phyloP scores from a whole-genome alignment of 1,139 yeast genomes.

The Zygosaccharomyces sapae region DNA sequence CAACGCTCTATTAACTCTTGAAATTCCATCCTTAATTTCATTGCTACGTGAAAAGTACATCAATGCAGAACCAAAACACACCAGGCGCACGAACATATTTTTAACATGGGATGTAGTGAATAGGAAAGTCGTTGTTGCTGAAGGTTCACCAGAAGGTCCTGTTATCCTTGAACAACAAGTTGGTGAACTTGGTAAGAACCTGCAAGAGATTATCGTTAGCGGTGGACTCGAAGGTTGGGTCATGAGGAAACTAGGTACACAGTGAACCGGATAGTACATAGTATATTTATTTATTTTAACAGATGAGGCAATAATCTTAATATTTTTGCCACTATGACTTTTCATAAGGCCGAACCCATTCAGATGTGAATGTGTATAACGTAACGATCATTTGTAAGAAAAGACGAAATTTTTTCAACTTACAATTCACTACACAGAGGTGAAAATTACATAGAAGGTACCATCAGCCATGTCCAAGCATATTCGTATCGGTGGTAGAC shows the following conservation, averaged over 20 bases:
- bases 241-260: constrained; percentile 9
- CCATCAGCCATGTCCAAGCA: constrained; percentile 17
- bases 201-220: constrained; percentile 92
- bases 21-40: constrained; percentile 80
- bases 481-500: constrained; percentile 73
- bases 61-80: constrained; percentile 56
- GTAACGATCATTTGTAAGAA: too few relatives aligned
- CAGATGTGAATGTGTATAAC: too few relatives aligned
- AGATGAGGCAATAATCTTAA: too few relatives aligned
- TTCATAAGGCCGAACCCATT: too few relatives aligned
- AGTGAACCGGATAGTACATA: neutral
- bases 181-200: constrained; percentile 90
- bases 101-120: constrained; percentile 89
- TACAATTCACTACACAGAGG: too few relatives aligned
- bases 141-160: constrained; percentile 49
- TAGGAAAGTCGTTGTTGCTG: constrained; percentile 73
- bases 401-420: too few relatives aligned
- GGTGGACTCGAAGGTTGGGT: constrained; percentile 99
- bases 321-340: too few relatives aligned
- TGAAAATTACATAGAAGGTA: too few relatives aligned
- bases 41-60: constrained; percentile 66
- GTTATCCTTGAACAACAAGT: constrained; percentile 77
- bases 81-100: constrained; percentile 92
- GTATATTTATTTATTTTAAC: constrained; percentile 22
- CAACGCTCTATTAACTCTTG: constrained; percentile 89